These are phyloP conservation scores for Kwoniella botswanensis DNA, from an alignment of 768 basidiomycete species.

Conservation along the genomic window DNA sequence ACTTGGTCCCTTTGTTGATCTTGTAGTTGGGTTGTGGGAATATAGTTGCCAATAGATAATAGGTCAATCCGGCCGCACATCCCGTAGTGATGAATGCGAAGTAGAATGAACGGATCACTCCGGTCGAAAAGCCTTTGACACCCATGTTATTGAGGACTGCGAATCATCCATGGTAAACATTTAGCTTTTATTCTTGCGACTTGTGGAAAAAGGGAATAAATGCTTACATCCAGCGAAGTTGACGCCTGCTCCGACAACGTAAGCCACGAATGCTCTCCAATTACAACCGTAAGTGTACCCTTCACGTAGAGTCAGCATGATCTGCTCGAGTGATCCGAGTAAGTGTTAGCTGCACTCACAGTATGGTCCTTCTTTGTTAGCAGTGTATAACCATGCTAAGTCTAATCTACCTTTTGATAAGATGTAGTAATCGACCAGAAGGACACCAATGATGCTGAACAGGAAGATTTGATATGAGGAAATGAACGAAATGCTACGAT, in stretches of 20 bases:
- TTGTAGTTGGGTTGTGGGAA: conserved; percentile 36
- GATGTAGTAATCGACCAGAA: conserved; percentile 46
- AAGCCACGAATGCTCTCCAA: conserved; percentile 33
- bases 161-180: not conserved
- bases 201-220: not conserved
- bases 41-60: conserved; percentile 29
- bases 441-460: conserved; percentile 35
- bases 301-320: not conserved
- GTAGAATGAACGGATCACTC: conserved; percentile 31
- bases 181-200: not conserved
- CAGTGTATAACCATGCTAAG: conserved; percentile 32
- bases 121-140: conserved; percentile 17
- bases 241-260: conserved; percentile 34
- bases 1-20: conserved; percentile 29
- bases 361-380: conserved; percentile 34
- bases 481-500: conserved; percentile 36
- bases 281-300: conserved; percentile 40
- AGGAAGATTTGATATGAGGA: conserved; percentile 32
- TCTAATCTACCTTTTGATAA: conserved; percentile 28
- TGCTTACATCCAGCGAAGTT: conserved; percentile 38
- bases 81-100: conserved; percentile 35
- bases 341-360: conserved; percentile 16
- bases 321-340: not conserved
- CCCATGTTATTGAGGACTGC: conserved; percentile 39
- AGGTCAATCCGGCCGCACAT: conserved; percentile 25